phyloP scores from a whole-genome alignment of 768 basidiomycete species.

The Sarcomyxa edulis region DNA sequence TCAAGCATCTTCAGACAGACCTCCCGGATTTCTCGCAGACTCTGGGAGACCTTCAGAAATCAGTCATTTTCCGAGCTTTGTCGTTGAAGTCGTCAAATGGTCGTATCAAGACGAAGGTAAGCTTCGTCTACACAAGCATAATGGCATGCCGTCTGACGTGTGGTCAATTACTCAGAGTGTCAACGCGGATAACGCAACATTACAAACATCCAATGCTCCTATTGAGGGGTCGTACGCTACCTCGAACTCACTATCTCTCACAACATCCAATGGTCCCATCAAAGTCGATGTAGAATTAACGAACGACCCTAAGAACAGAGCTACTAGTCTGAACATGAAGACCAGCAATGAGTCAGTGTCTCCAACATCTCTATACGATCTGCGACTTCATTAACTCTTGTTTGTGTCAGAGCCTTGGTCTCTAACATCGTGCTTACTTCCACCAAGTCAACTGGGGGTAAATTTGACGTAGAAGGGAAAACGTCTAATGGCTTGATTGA shows the following conservation, averaged over 20 bases:
- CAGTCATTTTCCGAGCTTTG: conserved; percentile 34
- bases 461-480: conserved; percentile 23
- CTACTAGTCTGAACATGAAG: conserved; percentile 18
- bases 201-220: conserved; percentile 33
- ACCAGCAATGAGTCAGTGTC: conserved; percentile 36
- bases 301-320: conserved; percentile 19
- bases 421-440: conserved; percentile 10
- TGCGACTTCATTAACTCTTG: not conserved
- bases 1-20: conserved; percentile 40
- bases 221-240: conserved; percentile 42
- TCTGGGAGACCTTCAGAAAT: conserved; percentile 28
- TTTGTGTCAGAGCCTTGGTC: conserved; percentile 8
- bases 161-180: conserved; percentile 27
- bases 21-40: conserved; percentile 35
- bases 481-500: conserved; percentile 27
- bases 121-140: conserved; percentile 1
- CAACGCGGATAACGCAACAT: conserved; percentile 18
- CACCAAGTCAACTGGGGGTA: conserved; percentile 15
- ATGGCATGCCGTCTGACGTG: not conserved
- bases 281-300: conserved; percentile 31
- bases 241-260: conserved; percentile 19
- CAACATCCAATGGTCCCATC: conserved; percentile 36
- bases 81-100: conserved; percentile 29
- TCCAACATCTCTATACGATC: not conserved
- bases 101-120: conserved; percentile 28